A percentile compares a stretch with the other conserved stretches of the same genome.
Evolutionary conservation across 176 grass and related monocot genomes (phyloP).

Genomic region (Guadua angustifolia): DNA sequence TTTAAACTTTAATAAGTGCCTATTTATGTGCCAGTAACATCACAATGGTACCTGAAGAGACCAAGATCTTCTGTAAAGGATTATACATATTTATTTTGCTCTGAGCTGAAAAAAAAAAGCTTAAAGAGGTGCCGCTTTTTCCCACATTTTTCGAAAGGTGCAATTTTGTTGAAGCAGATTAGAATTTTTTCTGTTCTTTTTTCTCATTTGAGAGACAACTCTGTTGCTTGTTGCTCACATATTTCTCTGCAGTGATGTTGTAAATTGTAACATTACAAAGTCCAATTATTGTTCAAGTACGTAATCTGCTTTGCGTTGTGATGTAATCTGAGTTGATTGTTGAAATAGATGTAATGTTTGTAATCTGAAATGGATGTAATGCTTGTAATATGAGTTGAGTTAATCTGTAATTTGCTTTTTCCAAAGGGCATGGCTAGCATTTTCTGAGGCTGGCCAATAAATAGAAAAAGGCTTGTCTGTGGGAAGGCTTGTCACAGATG

Average conservation of each 20-base stretch:
- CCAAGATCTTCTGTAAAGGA: constrained; percentile 6
- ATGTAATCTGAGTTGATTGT: too few species aligned
- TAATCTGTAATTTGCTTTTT: too few species aligned
- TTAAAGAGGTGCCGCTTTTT: constrained; percentile 1
- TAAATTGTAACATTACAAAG: constrained; percentile 21
- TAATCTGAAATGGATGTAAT: too few species aligned
- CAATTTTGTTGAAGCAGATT: constrained; percentile 16
- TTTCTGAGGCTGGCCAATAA: too few species aligned
- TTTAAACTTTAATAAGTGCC: background rate
- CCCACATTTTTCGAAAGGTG: constrained; percentile 6
- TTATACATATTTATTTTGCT: background rate
- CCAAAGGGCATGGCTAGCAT: too few species aligned
- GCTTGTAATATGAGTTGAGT: too few species aligned
- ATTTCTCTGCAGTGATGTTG: background rate
- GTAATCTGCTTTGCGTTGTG: too few species aligned
- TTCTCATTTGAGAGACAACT: constrained; percentile 5
- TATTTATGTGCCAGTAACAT: constrained; percentile 17
- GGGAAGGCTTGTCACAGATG: too few species aligned
- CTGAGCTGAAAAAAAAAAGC: background rate
- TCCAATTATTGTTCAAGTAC: background rate
- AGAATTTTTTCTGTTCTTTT: background rate
- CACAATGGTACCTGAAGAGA: background rate
- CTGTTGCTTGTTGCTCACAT: constrained; percentile 14
- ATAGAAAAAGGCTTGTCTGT: too few species aligned
- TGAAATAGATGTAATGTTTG: too few species aligned